Evolutionary conservation across 2,329 filamentous ascomycete genomes (phyloP), one percentile per base, ranked within the genome.

Genomic region (Hypomyces perniciosus): DNA sequence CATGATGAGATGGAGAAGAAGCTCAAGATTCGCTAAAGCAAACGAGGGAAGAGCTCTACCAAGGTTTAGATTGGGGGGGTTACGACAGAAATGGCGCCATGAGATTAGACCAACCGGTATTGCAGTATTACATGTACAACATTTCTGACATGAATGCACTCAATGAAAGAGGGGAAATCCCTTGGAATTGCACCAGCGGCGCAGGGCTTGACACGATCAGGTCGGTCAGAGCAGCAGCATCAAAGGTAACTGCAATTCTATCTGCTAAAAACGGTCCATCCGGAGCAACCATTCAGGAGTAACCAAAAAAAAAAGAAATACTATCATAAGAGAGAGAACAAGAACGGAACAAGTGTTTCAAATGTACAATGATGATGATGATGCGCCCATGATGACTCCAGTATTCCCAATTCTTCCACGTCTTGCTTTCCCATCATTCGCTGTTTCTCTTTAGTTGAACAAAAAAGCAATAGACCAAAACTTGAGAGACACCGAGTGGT

Each of bases 1-100:
- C 90, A 96, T 62, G 85, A 89, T 51, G 92, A 97, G 81, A 90
- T 96, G 83, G 92, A 96, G 83, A 81, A 82, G 71, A 89, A 90
- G 79, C 75, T 95, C 70, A 87, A 84, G 78, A 95, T 96, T 67
- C 60, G 65, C 56, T 63, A 30, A 45, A 28, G 43, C 1, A 39
- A 12, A 33, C 31, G 9, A 34, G 46, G 4, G 5, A 12, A 29
- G 12, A 20, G 33, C 33, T 8, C 33, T 35, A 35, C 33, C 33
- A 35, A 2, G 33, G 20, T 20, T 20, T 20, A 20, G 20, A 20
- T 20, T 20, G 20, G 20, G 20, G 20, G 20, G 20, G 20, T 20
- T 20, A 20, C 20, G 20, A 20, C 20, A 20, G 20, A 20, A 20
- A 20, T 20, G 20, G 20, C 20, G 20, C 20, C 20, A 20, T 20